Percentiles rank a stretch among this genome's conserved stretches.
Evolutionary conservation across 1,284 basidiomycete species (phyloP).

Genomic region (Flammula alnicola): DNA sequence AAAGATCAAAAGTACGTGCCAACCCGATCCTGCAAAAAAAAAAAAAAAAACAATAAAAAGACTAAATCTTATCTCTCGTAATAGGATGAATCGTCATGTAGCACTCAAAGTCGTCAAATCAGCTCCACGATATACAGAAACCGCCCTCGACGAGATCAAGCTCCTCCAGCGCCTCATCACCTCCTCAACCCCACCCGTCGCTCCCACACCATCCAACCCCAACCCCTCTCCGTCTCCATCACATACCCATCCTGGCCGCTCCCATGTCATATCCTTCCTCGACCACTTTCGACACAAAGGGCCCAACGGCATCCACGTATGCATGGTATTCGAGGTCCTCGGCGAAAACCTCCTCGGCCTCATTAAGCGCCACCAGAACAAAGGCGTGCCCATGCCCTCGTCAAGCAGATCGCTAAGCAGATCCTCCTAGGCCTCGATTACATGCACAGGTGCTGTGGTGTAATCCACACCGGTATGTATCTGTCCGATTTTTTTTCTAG

Average conservation of each 20-base stretch:
- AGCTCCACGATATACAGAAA: slow-evolving; percentile 96
- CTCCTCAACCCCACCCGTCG: slow-evolving; percentile 77
- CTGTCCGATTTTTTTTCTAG: slow-evolving; percentile 8
- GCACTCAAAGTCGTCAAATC: slow-evolving; percentile 99
- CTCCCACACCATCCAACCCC: slow-evolving; percentile 51
- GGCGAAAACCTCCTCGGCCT: slow-evolving; percentile 98
- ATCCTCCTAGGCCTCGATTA: slow-evolving; percentile 95
- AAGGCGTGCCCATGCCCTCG: slow-evolving; percentile 94
- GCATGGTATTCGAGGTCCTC: slow-evolving; percentile 99
- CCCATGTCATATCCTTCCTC: slow-evolving; percentile 93
- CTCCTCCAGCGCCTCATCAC: slow-evolving; percentile 94
- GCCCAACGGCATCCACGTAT: slow-evolving; percentile 96
- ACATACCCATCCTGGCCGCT: slow-evolving; percentile 73
- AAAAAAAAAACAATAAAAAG: too few species aligned
- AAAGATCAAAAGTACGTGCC: slow-evolving; percentile 79
- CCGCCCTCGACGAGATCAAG: slow-evolving; percentile 98
- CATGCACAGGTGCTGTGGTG: slow-evolving; percentile 95
- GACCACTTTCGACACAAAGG: slow-evolving; percentile 98
- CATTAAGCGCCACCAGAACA: slow-evolving; percentile 95
- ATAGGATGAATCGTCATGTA: slow-evolving; percentile 92
- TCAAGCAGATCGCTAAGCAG: slow-evolving; percentile 97
- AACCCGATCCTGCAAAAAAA: too few species aligned
- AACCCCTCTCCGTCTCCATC: slow-evolving; percentile 71
- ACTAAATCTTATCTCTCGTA: too few species aligned
- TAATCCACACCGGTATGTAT: slow-evolving; percentile 82